phyloP scores from a whole-genome alignment of 1,284 basidiomycete species.

The Trichosporon sp. region DNA sequence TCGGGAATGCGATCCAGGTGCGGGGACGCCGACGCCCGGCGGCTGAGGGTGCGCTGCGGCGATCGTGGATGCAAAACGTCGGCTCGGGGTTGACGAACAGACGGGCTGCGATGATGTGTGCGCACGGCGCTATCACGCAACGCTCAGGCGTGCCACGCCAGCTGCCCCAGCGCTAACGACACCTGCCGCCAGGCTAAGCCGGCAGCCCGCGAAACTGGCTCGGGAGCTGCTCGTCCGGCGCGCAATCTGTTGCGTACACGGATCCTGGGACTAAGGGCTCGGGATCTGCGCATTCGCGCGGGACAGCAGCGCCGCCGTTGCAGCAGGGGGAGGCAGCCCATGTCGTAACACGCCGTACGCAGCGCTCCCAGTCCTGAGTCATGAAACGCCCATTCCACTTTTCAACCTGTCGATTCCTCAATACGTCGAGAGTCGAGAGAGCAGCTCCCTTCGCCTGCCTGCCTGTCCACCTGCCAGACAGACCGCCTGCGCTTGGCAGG shows the following conservation, averaged over 20 bases:
- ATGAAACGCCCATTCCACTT: conserved; percentile 2
- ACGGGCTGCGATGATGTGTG: background rate
- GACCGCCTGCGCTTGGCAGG: background rate
- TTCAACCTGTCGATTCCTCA: background rate
- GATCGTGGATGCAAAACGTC: background rate
- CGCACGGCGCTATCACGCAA: background rate
- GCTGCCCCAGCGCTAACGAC: background rate
- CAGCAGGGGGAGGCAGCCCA: background rate
- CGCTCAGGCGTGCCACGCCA: background rate
- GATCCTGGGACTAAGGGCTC: background rate
- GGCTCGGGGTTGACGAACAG: background rate
- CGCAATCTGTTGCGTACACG: background rate
- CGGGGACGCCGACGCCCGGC: background rate
- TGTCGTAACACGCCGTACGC: background rate
- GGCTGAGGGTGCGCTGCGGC: background rate
- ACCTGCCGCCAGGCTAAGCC: background rate
- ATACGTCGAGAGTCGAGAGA: background rate
- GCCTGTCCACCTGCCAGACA: too few species aligned
- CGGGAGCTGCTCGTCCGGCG: background rate
- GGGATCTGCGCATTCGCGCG: background rate
- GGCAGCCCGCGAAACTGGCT: background rate
- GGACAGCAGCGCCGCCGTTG: background rate
- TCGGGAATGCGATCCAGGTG: background rate
- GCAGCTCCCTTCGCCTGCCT: background rate
- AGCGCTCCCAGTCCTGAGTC: background rate